Base-by-base conservation (phyloP, 129 eudicot species). In the Arctium lappa region DNA sequence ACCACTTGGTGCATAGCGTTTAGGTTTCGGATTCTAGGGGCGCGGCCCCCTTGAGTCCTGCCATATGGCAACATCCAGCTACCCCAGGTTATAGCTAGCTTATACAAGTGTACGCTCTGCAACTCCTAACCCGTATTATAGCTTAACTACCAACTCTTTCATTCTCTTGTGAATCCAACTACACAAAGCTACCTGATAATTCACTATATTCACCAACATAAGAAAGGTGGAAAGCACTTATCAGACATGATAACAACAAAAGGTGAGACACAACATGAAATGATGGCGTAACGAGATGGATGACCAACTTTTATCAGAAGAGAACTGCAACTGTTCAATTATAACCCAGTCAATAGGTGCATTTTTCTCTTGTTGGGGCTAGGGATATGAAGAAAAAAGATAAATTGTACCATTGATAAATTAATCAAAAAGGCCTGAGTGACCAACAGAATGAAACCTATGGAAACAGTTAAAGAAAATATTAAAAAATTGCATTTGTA, bases 291-390 rank as follows among this genome's bases (percentile, higher is more conserved):
- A 62, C 69, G 18, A 62, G 69, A 62, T 62, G 69, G 7, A 10
- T 22, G 15, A 18, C 15, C 5, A 66, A 66, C 71, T 66, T 66
- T 8, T 13, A 8, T 66, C 13, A 7, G 71, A 13, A 18, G 71
- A 66, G 71, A 22, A 66, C 71, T 22, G 71, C 34, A 66, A 66
- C 71, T 66, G 4, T 66, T 66, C 34, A 66, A 66, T 66, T 7
- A 66, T 66, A 29, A 66, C 71, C 71, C 71, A 66, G 71, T 66
- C 71, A 66, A 66, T 66, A 66, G 71, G 71, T 66, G 34, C 34
- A 66, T 66, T 66, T 66, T 66, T 29, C 71, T 18, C 7, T 66
- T 18, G 32, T 13, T 66, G 71, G 33, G 71, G 33, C 71, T 66
- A 66, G 32, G 32, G 71, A 7, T 29, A 66, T 66, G 33, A 66